Conservation (phyloP, 352 stramenopile species). For the Elongisporangium undulatum region DNA sequence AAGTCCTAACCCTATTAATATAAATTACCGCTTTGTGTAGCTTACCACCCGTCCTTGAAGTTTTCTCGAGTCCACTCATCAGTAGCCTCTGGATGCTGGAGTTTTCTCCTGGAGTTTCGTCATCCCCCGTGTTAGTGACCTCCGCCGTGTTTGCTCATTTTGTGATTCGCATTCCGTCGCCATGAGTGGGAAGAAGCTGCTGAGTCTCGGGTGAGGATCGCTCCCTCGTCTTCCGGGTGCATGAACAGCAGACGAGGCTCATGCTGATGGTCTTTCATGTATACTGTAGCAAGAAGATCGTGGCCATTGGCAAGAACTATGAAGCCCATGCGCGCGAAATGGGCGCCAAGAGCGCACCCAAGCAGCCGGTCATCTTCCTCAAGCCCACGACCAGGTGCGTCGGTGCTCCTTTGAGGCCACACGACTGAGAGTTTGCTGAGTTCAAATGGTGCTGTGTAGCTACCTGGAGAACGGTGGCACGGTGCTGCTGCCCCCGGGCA, state of each 20-base stretch:
- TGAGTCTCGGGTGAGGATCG: background rate
- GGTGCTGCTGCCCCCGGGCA: constrained; percentile 60
- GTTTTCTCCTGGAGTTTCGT: background rate
- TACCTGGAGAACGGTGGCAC: constrained; percentile 55
- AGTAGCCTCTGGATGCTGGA: background rate
- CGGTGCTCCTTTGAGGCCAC: background rate
- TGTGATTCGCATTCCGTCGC: background rate
- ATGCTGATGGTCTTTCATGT: background rate
- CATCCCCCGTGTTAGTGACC: background rate
- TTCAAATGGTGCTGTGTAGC: constrained; percentile 12
- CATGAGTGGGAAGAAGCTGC: background rate
- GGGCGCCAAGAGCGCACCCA: constrained; percentile 51
- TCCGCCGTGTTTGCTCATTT: background rate
- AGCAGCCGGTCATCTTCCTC: constrained; percentile 77
- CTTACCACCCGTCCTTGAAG: background rate
- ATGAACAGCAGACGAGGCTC: background rate
- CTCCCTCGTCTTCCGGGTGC: background rate
- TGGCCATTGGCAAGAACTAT: constrained; percentile 86
- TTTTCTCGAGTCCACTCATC: background rate
- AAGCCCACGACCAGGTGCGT: constrained; percentile 65
- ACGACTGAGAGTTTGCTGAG: background rate
- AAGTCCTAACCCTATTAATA: no score
- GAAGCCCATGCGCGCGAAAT: constrained; percentile 79
- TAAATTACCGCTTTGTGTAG: no score
- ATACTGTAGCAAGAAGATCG: constrained; percentile 64